phyloP scores from a whole-genome alignment of 1,139 yeast species.

The Saccharomycopsis hybrid region DNA sequence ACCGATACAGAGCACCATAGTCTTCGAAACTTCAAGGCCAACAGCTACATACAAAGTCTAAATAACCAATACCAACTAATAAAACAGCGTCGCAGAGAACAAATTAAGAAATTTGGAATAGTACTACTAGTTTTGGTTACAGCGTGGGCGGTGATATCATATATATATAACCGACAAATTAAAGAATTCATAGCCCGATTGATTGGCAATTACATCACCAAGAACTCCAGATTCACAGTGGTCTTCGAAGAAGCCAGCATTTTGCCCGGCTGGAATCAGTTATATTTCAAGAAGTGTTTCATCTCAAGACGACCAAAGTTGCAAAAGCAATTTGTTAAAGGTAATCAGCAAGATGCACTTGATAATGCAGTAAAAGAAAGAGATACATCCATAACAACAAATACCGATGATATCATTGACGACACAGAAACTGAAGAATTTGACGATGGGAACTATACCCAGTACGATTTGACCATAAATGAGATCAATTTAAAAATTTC shows the following conservation, averaged over 20 bases:
- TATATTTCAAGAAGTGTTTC: constrained; percentile 76
- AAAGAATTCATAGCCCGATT: constrained; percentile 75
- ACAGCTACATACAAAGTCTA: too few relatives aligned
- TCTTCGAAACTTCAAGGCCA: too few relatives aligned
- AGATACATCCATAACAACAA: too few relatives aligned
- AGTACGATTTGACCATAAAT: constrained; percentile 85
- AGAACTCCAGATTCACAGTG: constrained; percentile 79
- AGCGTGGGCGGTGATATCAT: constrained; percentile 7
- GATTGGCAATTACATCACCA: constrained; percentile 77
- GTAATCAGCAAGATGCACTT: constrained; percentile 66
- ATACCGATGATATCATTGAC: constrained; percentile 23
- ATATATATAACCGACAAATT: constrained; percentile 11
- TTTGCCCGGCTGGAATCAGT: constrained; percentile 93
- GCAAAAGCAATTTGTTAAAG: constrained; percentile 48
- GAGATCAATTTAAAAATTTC: constrained; percentile 77
- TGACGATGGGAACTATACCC: constrained; percentile 94
- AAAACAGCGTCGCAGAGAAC: too few relatives aligned
- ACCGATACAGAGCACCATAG: too few relatives aligned
- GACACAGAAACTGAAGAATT: constrained; percentile 31
- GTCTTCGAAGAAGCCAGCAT: constrained; percentile 83
- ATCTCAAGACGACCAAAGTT: constrained; percentile 76
- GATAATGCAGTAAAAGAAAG: constrained; percentile 35
- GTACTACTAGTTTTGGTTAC: too few relatives aligned
- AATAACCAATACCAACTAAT: too few relatives aligned
- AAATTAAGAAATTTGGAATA: too few relatives aligned